Percentiles rank a stretch among this genome's conserved stretches.
phyloP scores from a whole-genome alignment of 495 filamentous ascomycete species.

The Bryoglossum gracile region DNA sequence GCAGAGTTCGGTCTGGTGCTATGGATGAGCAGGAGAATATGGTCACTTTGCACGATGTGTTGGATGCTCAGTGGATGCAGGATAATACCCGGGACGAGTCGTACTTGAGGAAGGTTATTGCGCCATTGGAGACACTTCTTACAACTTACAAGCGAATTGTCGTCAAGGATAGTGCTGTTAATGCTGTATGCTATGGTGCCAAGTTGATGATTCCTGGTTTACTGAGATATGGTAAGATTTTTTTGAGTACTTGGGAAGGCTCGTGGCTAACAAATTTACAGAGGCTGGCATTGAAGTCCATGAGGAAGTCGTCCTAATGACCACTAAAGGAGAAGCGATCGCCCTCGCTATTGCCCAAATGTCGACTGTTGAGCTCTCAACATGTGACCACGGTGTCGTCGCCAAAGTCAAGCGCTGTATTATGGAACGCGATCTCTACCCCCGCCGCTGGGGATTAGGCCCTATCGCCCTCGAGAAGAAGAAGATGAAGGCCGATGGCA shows the following conservation, averaged over 20 bases:
- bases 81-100: slow-evolving; percentile 89
- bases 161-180: slow-evolving; percentile 89
- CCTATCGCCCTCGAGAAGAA: slow-evolving; percentile 92
- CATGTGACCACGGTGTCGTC: slow-evolving; percentile 92
- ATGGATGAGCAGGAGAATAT: slow-evolving; percentile 85
- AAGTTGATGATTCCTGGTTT: slow-evolving; percentile 97
- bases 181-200: slow-evolving; percentile 95
- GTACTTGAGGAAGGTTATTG: slow-evolving; percentile 79
- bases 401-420: slow-evolving; percentile 97
- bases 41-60: slow-evolving; percentile 91
- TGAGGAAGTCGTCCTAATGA: slow-evolving; percentile 94
- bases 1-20: slow-evolving; percentile 86
- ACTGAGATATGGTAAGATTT: slow-evolving; percentile 59
- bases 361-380: slow-evolving; percentile 85
- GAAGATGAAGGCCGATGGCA: slow-evolving; percentile 96
- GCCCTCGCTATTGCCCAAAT: slow-evolving; percentile 93
- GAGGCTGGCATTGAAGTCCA: slow-evolving; percentile 81
- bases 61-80: slow-evolving; percentile 88
- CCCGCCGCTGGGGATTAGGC: slow-evolving; percentile 88
- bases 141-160: slow-evolving; percentile 91
- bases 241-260: slow-evolving; percentile 6
- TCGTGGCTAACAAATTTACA: slow-evolving; percentile 26
- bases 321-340: slow-evolving; percentile 97
- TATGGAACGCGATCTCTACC: slow-evolving; percentile 98
- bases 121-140: slow-evolving; percentile 84